Conservation (phyloP, 176 grass and related monocot species). For the Guadua angustifolia region DNA sequence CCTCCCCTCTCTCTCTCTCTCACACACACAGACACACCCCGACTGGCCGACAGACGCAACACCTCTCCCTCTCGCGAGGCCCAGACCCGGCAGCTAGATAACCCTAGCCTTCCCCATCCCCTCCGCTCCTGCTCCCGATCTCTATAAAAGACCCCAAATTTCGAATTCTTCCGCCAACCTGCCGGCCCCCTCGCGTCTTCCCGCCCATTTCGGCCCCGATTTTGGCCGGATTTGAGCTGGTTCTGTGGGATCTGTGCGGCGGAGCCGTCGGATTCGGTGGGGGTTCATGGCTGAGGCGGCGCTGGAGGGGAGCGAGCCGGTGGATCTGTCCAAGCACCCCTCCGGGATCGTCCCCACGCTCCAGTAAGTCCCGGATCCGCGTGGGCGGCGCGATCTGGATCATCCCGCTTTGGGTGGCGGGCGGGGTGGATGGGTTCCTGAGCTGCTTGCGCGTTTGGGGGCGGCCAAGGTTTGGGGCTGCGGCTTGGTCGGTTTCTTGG, state of each 20-base stretch:
- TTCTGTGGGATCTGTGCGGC: constrained; percentile 6
- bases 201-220: constrained; percentile 50
- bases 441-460: background rate
- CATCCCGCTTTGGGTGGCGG: background rate
- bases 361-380: constrained; percentile 74
- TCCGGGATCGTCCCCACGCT: constrained; percentile 96
- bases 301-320: constrained; percentile 81
- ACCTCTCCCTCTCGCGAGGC: background rate
- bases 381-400: background rate
- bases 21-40: background rate
- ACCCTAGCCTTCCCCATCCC: constrained; percentile 28
- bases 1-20: constrained; percentile 8
- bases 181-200: constrained; percentile 13
- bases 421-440: background rate
- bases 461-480: background rate
- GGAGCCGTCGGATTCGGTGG: background rate
- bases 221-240: background rate
- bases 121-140: constrained; percentile 37
- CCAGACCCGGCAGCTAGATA: constrained; percentile 32
- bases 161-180: constrained; percentile 42
- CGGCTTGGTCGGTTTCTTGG: background rate
- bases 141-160: constrained; percentile 76
- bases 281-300: constrained; percentile 66
- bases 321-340: constrained; percentile 88
- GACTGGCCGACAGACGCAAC: background rate